Percentiles rank a stretch among this genome's conserved stretches.
phyloP scores from a whole-genome alignment of 1,284 basidiomycete genomes.

The Exobasidium rhododendri region DNA sequence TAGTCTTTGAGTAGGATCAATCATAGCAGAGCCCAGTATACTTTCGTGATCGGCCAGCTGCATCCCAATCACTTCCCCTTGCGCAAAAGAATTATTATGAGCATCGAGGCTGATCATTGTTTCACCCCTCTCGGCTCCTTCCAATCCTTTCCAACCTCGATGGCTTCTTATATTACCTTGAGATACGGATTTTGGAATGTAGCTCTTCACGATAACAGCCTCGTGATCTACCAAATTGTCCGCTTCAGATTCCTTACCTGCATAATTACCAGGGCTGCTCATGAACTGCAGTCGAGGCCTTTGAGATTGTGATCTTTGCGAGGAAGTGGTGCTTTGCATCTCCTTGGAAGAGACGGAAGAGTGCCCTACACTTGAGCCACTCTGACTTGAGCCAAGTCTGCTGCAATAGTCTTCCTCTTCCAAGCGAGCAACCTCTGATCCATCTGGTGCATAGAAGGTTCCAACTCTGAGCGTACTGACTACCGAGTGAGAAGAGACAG shows the following conservation, averaged over 20 bases:
- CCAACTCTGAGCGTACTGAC: conserved; percentile 22
- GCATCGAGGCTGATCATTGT: conserved; percentile 38
- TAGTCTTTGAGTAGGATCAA: conserved; percentile 8
- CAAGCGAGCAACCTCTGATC: conserved; percentile 28
- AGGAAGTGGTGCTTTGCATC: not conserved
- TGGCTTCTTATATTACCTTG: conserved; percentile 34
- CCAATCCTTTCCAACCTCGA: conserved; percentile 30
- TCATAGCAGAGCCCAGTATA: conserved; percentile 26
- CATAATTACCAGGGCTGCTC: conserved; percentile 19
- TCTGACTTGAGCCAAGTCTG: not conserved
- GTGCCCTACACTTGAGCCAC: not conserved
- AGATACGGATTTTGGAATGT: conserved; percentile 24
- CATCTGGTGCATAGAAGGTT: conserved; percentile 39
- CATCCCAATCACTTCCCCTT: conserved; percentile 31
- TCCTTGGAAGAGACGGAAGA: too few relatives aligned
- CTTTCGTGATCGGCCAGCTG: conserved; percentile 33
- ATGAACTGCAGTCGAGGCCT: conserved; percentile 25
- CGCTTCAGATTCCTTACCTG: not conserved
- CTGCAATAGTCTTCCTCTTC: conserved; percentile 24
- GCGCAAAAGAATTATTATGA: conserved; percentile 29
- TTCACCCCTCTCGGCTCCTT: conserved; percentile 36
- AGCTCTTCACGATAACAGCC: conserved; percentile 13
- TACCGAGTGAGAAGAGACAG: not conserved
- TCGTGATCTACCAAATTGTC: not conserved
- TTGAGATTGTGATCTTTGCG: not conserved